phyloP scores from a whole-genome alignment of 2,329 filamentous ascomycete genomes.

The Simplicillium aogashimaense region DNA sequence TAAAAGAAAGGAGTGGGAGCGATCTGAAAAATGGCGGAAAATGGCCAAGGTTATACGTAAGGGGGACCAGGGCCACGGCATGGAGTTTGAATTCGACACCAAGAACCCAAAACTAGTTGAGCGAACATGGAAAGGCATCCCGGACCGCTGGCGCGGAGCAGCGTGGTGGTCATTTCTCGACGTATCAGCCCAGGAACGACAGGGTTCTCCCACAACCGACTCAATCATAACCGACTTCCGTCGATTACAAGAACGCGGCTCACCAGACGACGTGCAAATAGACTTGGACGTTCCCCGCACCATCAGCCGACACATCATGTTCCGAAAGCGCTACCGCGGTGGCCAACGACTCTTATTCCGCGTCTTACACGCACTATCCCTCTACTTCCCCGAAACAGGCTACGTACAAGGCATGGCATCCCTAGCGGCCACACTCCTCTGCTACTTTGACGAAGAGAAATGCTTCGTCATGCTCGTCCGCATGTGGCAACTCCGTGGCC shows the following conservation, averaged over 20 bases:
- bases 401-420: slow-evolving; percentile 99
- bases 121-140: slow-evolving; percentile 95
- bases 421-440: slow-evolving; percentile 81
- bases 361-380: slow-evolving; percentile 80
- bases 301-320: slow-evolving; percentile 96
- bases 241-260: slow-evolving; percentile 61
- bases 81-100: slow-evolving; percentile 69
- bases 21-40: slow-evolving; percentile 57
- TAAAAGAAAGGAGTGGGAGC: slow-evolving; percentile 52
- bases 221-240: slow-evolving; percentile 65
- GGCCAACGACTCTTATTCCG: slow-evolving; percentile 88
- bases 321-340: slow-evolving; percentile 80
- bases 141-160: slow-evolving; percentile 84
- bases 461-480: slow-evolving; percentile 96
- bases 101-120: slow-evolving; percentile 77
- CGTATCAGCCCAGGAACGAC: slow-evolving; percentile 58
- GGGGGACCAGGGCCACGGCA: slow-evolving; percentile 44
- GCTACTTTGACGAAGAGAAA: slow-evolving; percentile 93
- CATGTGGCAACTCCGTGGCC: slow-evolving; percentile 79
- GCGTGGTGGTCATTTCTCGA: slow-evolving; percentile 93
- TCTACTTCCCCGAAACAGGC: slow-evolving; percentile 84
- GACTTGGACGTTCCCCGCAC: slow-evolving; percentile 94
- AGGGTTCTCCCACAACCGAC: slow-evolving; percentile 53
- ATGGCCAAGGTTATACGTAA: slow-evolving; percentile 50
- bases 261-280: slow-evolving; percentile 90